phyloP scores from a whole-genome alignment of 371 early-diverging fungal species.

The Ordospora colligata region DNA sequence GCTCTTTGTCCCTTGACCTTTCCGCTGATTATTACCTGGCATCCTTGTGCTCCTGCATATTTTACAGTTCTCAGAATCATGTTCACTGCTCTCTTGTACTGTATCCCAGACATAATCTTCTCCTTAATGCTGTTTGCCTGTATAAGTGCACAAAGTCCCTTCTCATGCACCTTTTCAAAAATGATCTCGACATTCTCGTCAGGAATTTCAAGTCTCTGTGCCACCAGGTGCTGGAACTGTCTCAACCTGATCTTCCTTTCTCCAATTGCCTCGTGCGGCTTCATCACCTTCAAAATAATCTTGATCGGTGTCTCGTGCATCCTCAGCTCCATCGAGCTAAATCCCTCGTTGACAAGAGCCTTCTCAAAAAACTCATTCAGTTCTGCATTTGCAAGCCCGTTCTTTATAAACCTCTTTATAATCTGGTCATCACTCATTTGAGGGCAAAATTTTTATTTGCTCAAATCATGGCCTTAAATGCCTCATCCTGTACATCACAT shows the following conservation, averaged over 20 bases:
- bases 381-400: conserved; percentile 59
- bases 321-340: conserved; percentile 94
- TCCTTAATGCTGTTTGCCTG: conserved; percentile 93
- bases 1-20: conserved; percentile 99
- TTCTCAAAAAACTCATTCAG: conserved; percentile 64
- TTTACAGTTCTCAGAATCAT: conserved; percentile 93
- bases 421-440: conserved; percentile 19
- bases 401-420: conserved; percentile 40
- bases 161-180: conserved; percentile 91
- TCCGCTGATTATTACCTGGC: conserved; percentile 95
- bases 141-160: conserved; percentile 93
- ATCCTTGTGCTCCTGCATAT: conserved; percentile 99
- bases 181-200: conserved; percentile 90
- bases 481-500: no score
- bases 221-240: conserved; percentile 88
- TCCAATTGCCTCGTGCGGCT: conserved; percentile 91
- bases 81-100: conserved; percentile 85
- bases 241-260: conserved; percentile 94
- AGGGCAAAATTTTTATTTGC: conserved; percentile 24
- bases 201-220: conserved; percentile 94
- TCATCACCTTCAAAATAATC: conserved; percentile 94
- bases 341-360: conserved; percentile 68
- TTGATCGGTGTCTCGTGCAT: conserved; percentile 89
- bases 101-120: conserved; percentile 88
- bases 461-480: background rate